Conservation (phyloP, 176 grass and related monocot species). For the Oryza rufipogon region DNA sequence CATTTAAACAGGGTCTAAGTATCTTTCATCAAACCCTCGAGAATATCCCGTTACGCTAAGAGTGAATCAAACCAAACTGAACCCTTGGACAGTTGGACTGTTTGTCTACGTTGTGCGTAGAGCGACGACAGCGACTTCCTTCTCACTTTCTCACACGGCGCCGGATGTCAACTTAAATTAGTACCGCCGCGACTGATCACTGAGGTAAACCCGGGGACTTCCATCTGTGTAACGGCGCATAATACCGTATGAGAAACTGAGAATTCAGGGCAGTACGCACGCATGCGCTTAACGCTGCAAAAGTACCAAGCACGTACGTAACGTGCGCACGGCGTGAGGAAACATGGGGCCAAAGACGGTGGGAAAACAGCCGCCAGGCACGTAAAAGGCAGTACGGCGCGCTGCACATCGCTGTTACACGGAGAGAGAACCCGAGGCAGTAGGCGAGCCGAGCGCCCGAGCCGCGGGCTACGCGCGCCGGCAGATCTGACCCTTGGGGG, state of each 20-base stretch:
- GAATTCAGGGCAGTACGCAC: not conserved
- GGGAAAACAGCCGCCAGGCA: not conserved
- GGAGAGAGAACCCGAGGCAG: too few relatives aligned
- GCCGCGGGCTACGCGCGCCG: too few relatives aligned
- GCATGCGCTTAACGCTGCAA: not conserved
- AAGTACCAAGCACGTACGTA: not conserved
- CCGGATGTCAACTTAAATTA: not conserved
- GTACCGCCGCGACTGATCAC: not conserved
- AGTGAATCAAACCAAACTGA: too few relatives aligned
- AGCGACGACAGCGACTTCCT: not conserved
- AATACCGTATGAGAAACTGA: too few relatives aligned
- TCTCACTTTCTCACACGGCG: not conserved
- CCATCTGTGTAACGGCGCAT: too few relatives aligned
- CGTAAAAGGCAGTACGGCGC: not conserved
- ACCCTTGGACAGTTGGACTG: not conserved
- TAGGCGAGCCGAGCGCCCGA: too few relatives aligned
- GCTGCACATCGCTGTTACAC: too few relatives aligned
- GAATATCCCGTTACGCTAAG: too few relatives aligned
- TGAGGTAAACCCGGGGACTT: not conserved
- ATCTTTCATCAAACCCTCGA: not conserved
- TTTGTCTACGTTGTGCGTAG: not conserved
- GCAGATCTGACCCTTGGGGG: too few relatives aligned
- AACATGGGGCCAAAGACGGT: not conserved
- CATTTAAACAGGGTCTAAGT: too few relatives aligned
- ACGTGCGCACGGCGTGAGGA: not conserved